These are phyloP conservation scores for Agaricus subrufescens DNA, from an alignment of 768 basidiomycete genomes.

Conservation along the genomic window DNA sequence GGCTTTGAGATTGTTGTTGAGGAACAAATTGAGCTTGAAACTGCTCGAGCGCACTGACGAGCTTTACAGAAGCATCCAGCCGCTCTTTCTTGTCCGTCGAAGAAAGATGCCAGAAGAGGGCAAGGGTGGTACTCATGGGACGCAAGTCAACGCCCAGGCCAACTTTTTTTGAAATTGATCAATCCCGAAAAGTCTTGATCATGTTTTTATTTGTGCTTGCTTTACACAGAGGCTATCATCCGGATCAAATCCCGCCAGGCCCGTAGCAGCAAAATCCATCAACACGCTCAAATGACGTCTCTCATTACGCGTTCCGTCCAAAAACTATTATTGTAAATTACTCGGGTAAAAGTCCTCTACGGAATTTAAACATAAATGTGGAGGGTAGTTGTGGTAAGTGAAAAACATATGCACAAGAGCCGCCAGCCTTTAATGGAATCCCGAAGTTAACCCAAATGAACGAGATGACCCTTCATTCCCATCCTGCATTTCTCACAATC, in stretches of 20 bases:
- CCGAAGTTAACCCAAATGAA: slow-evolving; percentile 50
- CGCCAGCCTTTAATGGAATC: neutral
- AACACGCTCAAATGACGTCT: too few relatives aligned
- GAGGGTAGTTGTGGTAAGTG: neutral
- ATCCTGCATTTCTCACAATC: slow-evolving; percentile 65
- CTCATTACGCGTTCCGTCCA: too few relatives aligned
- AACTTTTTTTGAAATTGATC: slow-evolving; percentile 12
- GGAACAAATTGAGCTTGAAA: slow-evolving; percentile 71
- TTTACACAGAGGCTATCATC: neutral
- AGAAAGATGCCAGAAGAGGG: slow-evolving; percentile 92
- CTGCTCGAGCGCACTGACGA: slow-evolving; percentile 74
- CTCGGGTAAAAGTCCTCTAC: too few relatives aligned
- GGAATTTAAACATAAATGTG: neutral
- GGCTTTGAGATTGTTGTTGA: slow-evolving; percentile 25
- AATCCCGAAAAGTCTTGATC: slow-evolving; percentile 7
- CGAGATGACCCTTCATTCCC: slow-evolving; percentile 68
- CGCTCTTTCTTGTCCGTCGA: slow-evolving; percentile 76
- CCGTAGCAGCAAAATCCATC: too few relatives aligned
- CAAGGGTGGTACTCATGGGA: slow-evolving; percentile 79
- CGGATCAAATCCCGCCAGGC: neutral
- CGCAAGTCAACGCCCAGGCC: neutral
- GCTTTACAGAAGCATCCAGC: slow-evolving; percentile 80
- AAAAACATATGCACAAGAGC: neutral
- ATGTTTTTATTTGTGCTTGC: neutral
- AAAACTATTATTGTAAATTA: too few relatives aligned